Evolutionary conservation across 2,329 filamentous ascomycete species (phyloP).

Genomic region (Exophiala viscosa): DNA sequence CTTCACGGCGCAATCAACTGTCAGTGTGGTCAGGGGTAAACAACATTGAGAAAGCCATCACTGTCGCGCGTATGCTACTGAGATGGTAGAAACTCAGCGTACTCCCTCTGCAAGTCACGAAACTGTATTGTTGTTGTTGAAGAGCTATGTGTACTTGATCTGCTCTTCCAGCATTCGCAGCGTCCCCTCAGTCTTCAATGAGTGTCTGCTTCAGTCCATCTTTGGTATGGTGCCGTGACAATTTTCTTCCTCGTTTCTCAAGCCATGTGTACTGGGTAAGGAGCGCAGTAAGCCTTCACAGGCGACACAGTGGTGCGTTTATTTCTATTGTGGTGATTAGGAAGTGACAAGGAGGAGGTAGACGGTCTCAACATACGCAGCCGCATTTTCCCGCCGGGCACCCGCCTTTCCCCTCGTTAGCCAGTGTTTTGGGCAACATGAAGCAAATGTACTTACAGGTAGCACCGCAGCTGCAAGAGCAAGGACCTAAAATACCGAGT

Average conservation of each 20-base stretch:
- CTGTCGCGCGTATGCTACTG: too few species aligned
- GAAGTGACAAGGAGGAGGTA: neutral
- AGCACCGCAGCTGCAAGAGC: conserved; percentile 24
- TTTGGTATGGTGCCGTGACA: neutral
- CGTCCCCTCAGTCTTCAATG: neutral
- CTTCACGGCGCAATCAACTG: too few species aligned
- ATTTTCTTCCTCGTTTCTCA: neutral
- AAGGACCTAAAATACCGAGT: conserved; percentile 22
- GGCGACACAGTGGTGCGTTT: neutral
- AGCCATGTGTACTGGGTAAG: neutral
- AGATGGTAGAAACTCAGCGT: too few species aligned
- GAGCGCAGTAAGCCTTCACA: neutral
- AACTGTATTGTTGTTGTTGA: too few species aligned
- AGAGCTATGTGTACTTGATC: too few species aligned
- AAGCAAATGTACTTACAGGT: conserved; percentile 44
- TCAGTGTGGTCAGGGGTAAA: too few species aligned
- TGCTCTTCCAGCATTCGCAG: neutral
- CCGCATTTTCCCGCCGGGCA: conserved; percentile 28
- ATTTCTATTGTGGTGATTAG: conserved; percentile 15
- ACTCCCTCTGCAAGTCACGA: too few species aligned
- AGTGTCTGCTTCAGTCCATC: neutral
- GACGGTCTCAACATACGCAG: conserved; percentile 20
- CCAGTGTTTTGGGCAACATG: conserved; percentile 41
- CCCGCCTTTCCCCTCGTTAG: conserved; percentile 10
- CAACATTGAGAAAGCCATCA: too few species aligned